Conservation (phyloP, 768 basidiomycete species). For the Tylopilus plumbeoviolaceoides region DNA sequence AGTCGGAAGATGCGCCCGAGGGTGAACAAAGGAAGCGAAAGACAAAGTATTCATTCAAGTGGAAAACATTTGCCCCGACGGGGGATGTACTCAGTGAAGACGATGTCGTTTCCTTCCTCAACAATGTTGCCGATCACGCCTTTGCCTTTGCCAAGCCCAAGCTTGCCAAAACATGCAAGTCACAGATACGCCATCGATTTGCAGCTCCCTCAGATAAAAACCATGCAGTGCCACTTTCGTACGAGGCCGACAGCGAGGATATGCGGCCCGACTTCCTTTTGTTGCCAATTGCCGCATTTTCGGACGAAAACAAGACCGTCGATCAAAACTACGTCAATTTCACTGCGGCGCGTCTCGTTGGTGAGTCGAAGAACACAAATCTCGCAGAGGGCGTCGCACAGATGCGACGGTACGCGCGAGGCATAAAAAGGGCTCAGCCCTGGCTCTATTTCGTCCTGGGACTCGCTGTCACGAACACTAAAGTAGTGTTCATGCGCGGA, state of each 20-base stretch:
- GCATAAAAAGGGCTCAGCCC: conserved; percentile 4
- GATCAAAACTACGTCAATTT: not conserved
- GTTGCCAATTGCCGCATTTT: conserved; percentile 11
- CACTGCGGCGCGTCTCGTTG: too few relatives aligned
- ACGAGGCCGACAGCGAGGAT: conserved; percentile 5
- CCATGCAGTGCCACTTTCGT: conserved; percentile 5
- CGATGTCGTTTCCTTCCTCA: too few relatives aligned
- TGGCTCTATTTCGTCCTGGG: not conserved
- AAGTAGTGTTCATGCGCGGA: conserved; percentile 2
- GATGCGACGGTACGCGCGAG: conserved; percentile 4
- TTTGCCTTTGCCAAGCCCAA: not conserved
- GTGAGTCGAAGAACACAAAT: too few relatives aligned
- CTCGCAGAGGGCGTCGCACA: not conserved
- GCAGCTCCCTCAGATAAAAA: not conserved
- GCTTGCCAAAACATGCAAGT: too few relatives aligned
- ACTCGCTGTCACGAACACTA: conserved; percentile 1
- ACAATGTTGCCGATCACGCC: conserved; percentile 5
- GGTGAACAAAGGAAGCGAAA: too few relatives aligned
- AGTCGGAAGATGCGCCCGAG: too few relatives aligned
- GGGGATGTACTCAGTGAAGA: too few relatives aligned
- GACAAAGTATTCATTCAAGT: too few relatives aligned
- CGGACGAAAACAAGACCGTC: not conserved
- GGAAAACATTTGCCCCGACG: too few relatives aligned
- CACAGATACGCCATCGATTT: too few relatives aligned
- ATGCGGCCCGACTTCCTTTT: too few relatives aligned